These are phyloP conservation scores for Suhomyces atakaporum DNA, from an alignment of 1,139 yeast genomes.

Conservation along the genomic window DNA sequence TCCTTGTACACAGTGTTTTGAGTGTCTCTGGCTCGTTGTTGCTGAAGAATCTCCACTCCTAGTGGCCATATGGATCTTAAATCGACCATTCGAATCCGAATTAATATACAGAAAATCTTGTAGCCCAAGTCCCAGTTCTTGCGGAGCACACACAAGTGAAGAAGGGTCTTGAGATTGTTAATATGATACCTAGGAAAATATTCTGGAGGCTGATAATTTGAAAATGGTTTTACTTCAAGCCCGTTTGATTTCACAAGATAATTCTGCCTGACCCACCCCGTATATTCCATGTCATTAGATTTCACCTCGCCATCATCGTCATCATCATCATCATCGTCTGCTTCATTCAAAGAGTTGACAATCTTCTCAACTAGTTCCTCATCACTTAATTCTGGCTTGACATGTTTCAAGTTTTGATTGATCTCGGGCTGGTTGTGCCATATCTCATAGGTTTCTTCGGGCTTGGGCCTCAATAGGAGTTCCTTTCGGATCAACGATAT, in stretches of 20 bases:
- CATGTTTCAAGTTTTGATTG: constrained; percentile 14
- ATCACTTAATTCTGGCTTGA: not conserved
- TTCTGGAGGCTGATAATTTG: constrained; percentile 9
- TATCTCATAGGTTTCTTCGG: constrained; percentile 42
- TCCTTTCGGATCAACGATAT: constrained; percentile 17
- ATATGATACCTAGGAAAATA: constrained; percentile 29
- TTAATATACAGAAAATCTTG: constrained; percentile 49
- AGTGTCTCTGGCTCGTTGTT: not conserved
- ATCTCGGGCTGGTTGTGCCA: constrained; percentile 33
- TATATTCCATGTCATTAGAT: too few relatives aligned
- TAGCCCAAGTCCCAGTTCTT: constrained; percentile 59
- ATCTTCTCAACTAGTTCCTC: constrained; percentile 8
- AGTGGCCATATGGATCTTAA: constrained; percentile 59
- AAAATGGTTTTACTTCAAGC: constrained; percentile 32
- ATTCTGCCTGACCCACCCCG: constrained; percentile 25
- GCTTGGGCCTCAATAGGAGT: constrained; percentile 19
- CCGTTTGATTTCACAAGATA: constrained; percentile 32
- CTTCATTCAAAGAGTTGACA: too few relatives aligned
- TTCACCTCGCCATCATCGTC: constrained; percentile 15
- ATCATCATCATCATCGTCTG: constrained; percentile 6
- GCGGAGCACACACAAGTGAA: constrained; percentile 42
- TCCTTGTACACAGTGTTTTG: constrained; percentile 17
- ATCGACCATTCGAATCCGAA: constrained; percentile 52
- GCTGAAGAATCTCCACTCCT: constrained; percentile 47
- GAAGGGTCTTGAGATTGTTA: constrained; percentile 31